Base-by-base conservation (phyloP, 352 stramenopile species). In the Phytopythium oedochilum region DNA sequence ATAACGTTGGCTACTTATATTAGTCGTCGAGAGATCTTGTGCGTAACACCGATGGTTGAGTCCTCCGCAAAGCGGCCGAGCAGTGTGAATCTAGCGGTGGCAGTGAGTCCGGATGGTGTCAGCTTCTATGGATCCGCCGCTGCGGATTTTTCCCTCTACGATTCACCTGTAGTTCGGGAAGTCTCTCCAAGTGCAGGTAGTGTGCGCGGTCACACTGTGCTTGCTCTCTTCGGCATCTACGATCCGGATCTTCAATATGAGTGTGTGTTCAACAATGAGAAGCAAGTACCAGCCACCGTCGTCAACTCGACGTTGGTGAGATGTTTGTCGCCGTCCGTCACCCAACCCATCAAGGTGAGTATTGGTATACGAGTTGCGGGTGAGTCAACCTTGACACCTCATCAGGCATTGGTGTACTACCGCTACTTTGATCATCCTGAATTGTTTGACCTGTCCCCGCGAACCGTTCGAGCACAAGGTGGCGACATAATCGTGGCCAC, bases 31-130 rank as follows among this genome's bases (percentile, higher is more conserved):
- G 60, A 73, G 53, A 26, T 80, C 39, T 34, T 26, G 7, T 80
- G 70, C 43, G 8, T 42, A 12, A 47, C 44, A 40, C 25, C 53
- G 26, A 56, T 52, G 44, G 52, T 57, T 14, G 18, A 34, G 14
- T 23, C 9, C 14, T 35, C 26, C 20, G 11, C 34, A n/a, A 48
- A 34, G 5, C n/a, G 0, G 25, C 35, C 18, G 12, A 59, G 12
- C 35, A 32, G 14, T 22, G 17, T 8, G 11, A 52, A 53, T 4
- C 17, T 71, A 6, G 6, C 14, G 4, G 55, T 76, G 3, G 53
- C 68, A 46, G 46, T 78, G 29, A 82, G 52, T 42, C 49, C 71
- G 26, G 63, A 76, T 42, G 63, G 66, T 9, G 29, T 38, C 17
- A 57, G 14, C 2, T 78, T 74, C 53, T 53, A 63, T 42, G 39